Percentiles rank a stretch among this genome's conserved stretches.
Evolutionary conservation across 805 yeast species (phyloP).

Genomic region (Saitoella complicata): DNA sequence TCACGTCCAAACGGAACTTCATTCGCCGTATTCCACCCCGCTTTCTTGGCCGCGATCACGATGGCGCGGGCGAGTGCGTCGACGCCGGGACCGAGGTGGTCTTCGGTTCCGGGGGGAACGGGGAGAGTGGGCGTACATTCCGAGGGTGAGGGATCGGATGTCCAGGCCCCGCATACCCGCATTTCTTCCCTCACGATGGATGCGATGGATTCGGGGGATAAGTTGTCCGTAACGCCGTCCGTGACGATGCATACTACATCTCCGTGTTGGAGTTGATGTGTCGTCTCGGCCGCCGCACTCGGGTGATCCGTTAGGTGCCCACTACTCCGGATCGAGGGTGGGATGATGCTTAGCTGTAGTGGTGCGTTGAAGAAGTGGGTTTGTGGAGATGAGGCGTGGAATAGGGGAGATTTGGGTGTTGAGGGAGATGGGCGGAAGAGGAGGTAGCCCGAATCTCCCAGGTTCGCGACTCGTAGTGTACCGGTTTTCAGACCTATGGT

Average conservation of each 20-base stretch:
- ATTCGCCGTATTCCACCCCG: conserved; percentile 55
- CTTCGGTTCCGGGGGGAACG: conserved; percentile 4
- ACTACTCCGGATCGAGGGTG: conserved; percentile 27
- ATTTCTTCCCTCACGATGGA: conserved; percentile 43
- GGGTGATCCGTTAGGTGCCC: conserved; percentile 36
- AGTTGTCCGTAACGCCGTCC: conserved; percentile 86
- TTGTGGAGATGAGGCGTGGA: conserved; percentile 57
- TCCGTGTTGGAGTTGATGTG: conserved; percentile 46
- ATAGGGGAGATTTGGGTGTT: conserved; percentile 30
- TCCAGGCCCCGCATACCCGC: conserved; percentile 21
- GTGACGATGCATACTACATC: conserved; percentile 79
- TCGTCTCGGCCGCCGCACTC: conserved; percentile 45
- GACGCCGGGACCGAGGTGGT: conserved; percentile 20
- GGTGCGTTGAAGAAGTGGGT: conserved; percentile 86
- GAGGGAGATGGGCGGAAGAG: conserved; percentile 36
- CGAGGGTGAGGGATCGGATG: conserved; percentile 1
- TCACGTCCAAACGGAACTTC: conserved; percentile 82
- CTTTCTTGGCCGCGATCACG: conserved; percentile 47
- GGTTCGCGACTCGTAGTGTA: conserved; percentile 46
- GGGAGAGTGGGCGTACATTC: conserved; percentile 5
- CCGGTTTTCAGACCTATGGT: conserved; percentile 41
- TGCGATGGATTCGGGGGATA: conserved; percentile 56
- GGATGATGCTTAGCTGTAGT: conserved; percentile 74
- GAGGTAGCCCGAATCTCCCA: conserved; percentile 94
- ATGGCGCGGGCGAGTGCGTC: conserved; percentile 36